Percentiles rank a stretch among this genome's conserved stretches.
phyloP scores from a whole-genome alignment of 2,329 filamentous ascomycete species.

The Colletotrichum gloeosporioides region DNA sequence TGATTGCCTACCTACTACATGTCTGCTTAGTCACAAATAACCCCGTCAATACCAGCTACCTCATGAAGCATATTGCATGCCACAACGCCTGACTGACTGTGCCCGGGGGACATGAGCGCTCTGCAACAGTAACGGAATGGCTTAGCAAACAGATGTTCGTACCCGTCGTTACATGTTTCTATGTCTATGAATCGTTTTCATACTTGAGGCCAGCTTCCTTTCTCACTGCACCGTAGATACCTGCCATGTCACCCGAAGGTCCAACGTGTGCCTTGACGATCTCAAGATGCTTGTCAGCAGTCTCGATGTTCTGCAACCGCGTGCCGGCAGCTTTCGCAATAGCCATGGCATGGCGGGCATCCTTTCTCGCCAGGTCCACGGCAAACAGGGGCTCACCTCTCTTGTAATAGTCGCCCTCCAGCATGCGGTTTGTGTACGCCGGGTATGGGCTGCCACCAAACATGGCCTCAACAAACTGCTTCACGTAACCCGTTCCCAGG shows the following conservation, averaged over 20 bases:
- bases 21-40: not conserved
- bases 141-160: not conserved
- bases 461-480: constrained; percentile 74
- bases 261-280: constrained; percentile 73
- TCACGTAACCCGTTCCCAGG: constrained; percentile 72
- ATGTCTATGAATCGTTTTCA: constrained; percentile 58
- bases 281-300: constrained; percentile 72
- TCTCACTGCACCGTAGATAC: constrained; percentile 81
- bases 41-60: not conserved
- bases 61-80: not conserved
- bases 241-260: constrained; percentile 77
- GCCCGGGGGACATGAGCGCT: not conserved
- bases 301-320: constrained; percentile 67
- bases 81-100: not conserved
- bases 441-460: constrained; percentile 75
- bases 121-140: not conserved
- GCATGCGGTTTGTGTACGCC: constrained; percentile 78
- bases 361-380: constrained; percentile 83
- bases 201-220: constrained; percentile 77
- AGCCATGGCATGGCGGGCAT: constrained; percentile 74
- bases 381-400: constrained; percentile 81
- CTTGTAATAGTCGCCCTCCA: constrained; percentile 76
- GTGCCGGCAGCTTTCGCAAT: constrained; percentile 69
- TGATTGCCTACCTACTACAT: not conserved
- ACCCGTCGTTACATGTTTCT: not conserved